Percentiles rank a stretch among this genome's conserved stretches.
phyloP scores from a whole-genome alignment of 2,329 filamentous ascomycete genomes.

The Paecilomyces sp. region DNA sequence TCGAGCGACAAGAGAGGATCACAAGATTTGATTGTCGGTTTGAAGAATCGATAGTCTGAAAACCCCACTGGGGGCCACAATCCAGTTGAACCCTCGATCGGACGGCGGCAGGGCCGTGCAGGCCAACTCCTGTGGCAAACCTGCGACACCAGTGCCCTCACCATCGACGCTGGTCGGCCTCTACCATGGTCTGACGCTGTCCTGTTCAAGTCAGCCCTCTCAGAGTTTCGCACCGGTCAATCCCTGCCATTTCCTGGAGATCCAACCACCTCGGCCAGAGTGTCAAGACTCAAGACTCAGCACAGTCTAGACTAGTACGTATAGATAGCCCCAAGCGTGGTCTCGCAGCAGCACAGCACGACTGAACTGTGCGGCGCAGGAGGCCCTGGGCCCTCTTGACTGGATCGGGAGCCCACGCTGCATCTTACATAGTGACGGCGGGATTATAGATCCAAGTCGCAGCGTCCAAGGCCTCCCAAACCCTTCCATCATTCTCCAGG shows the following conservation, averaged over 20 bases:
- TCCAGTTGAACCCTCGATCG: neutral
- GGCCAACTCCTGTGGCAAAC: slow-evolving; percentile 1
- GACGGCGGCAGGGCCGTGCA: neutral
- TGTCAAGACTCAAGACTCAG: neutral
- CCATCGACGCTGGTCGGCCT: neutral
- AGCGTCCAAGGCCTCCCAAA: neutral
- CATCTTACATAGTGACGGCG: neutral
- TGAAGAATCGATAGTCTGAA: slow-evolving; percentile 1
- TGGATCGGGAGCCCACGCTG: neutral
- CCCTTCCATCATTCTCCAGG: neutral
- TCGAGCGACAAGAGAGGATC: neutral
- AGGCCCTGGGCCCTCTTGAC: neutral
- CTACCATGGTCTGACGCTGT: neutral
- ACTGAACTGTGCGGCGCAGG: neutral
- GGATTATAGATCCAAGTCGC: neutral
- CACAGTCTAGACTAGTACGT: neutral
- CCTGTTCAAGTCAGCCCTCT: neutral
- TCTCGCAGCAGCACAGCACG: neutral
- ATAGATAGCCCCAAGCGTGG: neutral
- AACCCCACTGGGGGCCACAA: neutral
- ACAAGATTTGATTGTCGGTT: neutral
- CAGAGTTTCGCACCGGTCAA: neutral
- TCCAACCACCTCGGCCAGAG: neutral
- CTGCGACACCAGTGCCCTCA: slow-evolving; percentile 3
- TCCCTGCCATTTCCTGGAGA: neutral